These are phyloP conservation scores for Starmerella asiatica DNA, from an alignment of 805 yeast genomes.

Conservation along the genomic window DNA sequence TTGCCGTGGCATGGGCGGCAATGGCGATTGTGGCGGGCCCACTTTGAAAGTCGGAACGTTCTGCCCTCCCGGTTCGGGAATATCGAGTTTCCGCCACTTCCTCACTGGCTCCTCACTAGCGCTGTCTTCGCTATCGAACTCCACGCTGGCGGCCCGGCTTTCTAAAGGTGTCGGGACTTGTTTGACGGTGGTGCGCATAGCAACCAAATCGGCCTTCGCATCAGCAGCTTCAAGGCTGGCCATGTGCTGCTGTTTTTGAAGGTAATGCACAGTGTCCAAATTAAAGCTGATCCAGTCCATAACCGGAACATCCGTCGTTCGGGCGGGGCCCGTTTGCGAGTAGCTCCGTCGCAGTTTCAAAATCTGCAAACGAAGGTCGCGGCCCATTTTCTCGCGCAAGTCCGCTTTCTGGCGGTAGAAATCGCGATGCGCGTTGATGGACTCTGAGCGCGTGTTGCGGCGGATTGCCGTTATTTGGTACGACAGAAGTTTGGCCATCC, in stretches of 20 bases:
- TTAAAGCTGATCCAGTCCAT: conserved; percentile 22
- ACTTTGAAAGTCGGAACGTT: no score
- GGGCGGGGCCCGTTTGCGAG: conserved; percentile 7
- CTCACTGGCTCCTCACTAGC: no score
- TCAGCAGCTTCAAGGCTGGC: conserved; percentile 17
- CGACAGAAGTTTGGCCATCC: conserved; percentile 10
- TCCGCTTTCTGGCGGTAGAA: conserved; percentile 21
- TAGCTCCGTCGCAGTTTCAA: conserved; percentile 21
- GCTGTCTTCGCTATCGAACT: no score
- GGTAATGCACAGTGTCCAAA: conserved; percentile 20
- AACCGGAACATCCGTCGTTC: conserved; percentile 12
- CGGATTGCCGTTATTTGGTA: conserved; percentile 13
- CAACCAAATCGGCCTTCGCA: conserved; percentile 15
- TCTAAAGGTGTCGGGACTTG: neutral
- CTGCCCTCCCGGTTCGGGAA: no score
- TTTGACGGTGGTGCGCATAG: conserved; percentile 3
- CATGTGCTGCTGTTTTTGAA: conserved; percentile 16
- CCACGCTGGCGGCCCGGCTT: neutral
- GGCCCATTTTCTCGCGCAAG: conserved; percentile 20
- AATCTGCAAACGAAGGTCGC: conserved; percentile 17
- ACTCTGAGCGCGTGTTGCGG: conserved; percentile 12
- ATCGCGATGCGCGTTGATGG: conserved; percentile 23
- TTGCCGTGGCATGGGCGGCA: no score
- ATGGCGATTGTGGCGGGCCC: no score
- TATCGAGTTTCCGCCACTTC: neutral